Conservation (phyloP, 2,329 filamentous ascomycete genomes). For the Cladosporium sp. region DNA sequence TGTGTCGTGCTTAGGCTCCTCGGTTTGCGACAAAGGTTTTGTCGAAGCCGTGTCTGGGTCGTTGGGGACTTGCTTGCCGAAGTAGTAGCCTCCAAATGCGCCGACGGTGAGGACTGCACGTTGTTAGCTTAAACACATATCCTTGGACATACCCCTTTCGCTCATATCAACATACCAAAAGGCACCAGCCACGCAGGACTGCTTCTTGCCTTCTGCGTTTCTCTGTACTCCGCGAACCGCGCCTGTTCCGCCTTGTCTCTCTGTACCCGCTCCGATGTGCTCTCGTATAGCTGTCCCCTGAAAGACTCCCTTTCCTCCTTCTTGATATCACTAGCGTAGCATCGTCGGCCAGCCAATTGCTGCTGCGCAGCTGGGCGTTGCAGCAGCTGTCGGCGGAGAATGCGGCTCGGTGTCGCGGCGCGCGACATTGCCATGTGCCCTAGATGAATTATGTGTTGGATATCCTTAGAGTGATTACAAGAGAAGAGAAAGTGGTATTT, state of each 20-base stretch:
- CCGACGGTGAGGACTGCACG: conserved; percentile 49
- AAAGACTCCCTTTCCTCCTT: conserved; percentile 45
- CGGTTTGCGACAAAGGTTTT: conserved; percentile 45
- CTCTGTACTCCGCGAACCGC: conserved; percentile 40
- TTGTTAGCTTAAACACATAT: conserved; percentile 1
- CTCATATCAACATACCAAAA: conserved; percentile 20
- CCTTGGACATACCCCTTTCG: neutral
- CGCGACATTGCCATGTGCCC: conserved; percentile 1
- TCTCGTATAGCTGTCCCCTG: conserved; percentile 59
- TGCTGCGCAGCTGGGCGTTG: neutral
- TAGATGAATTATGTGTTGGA: neutral
- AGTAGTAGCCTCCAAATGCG: conserved; percentile 52
- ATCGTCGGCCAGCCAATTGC: conserved; percentile 21
- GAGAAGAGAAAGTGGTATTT: neutral
- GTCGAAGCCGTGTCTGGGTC: conserved; percentile 51
- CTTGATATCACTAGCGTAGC: conserved; percentile 35
- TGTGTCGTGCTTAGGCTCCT: conserved; percentile 52
- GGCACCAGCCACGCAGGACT: conserved; percentile 29
- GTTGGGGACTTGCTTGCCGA: conserved; percentile 48
- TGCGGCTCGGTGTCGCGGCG: conserved; percentile 4
- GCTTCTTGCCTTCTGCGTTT: conserved; percentile 25
- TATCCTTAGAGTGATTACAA: neutral
- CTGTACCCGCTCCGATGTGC: conserved; percentile 54
- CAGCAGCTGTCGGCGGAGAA: conserved; percentile 6
- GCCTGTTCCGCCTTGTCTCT: conserved; percentile 56